Evolutionary conservation across 495 filamentous ascomycete species (phyloP).

Genomic region (Astrothelium subdiscretum): DNA sequence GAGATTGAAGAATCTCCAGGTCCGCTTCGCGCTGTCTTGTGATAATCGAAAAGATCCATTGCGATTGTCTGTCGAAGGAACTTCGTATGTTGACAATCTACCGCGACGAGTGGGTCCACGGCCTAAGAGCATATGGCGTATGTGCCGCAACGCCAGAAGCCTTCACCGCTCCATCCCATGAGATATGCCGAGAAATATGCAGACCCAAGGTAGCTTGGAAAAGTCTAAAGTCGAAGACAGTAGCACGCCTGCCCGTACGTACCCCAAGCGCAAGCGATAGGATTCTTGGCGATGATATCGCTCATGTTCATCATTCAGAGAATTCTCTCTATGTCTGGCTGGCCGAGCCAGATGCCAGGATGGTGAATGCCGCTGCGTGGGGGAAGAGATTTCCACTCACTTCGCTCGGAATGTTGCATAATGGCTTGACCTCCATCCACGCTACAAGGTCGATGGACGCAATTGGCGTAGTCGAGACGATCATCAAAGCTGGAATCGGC

Average conservation of each 20-base stretch:
- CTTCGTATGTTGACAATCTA: too few species aligned
- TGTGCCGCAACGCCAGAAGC: background rate
- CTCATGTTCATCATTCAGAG: slow-evolving; percentile 68
- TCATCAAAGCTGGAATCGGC: slow-evolving; percentile 48
- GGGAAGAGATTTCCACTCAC: slow-evolving; percentile 75
- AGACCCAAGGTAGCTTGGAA: background rate
- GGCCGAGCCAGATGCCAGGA: slow-evolving; percentile 65
- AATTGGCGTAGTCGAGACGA: slow-evolving; percentile 52
- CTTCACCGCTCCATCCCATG: background rate
- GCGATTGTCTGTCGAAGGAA: too few species aligned
- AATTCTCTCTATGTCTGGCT: slow-evolving; percentile 65
- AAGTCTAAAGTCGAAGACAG: background rate
- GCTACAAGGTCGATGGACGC: slow-evolving; percentile 62
- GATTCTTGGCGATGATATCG: slow-evolving; percentile 49
- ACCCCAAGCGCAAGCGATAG: background rate
- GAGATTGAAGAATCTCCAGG: too few species aligned
- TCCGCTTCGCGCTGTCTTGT: too few species aligned
- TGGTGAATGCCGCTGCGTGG: slow-evolving; percentile 71
- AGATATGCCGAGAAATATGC: background rate
- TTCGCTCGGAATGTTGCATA: slow-evolving; percentile 50
- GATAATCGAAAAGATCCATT: too few species aligned
- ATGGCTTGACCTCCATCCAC: slow-evolving; percentile 71
- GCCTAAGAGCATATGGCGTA: slow-evolving; percentile 31
- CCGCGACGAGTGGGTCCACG: slow-evolving; percentile 49
- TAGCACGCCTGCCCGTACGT: background rate